Evolutionary conservation across 805 yeast species (phyloP).

Genomic region (Hanseniaspora meyeri): DNA sequence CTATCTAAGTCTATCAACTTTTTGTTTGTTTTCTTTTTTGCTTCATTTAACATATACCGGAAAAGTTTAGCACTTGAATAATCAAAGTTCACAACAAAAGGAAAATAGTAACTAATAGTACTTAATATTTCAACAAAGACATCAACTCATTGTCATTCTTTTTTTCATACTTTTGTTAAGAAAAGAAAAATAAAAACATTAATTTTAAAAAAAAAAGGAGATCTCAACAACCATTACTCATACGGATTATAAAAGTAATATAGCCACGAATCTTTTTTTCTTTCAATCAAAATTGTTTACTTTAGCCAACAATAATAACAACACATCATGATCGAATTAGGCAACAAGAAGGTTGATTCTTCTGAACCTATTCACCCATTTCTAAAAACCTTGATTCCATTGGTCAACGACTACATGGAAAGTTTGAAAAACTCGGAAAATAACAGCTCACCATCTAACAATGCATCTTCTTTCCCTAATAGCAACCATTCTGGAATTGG

Average conservation of each 20-base stretch:
- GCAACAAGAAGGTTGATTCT: slow-evolving; percentile 22
- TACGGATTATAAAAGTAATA: not conserved
- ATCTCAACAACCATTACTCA: not conserved
- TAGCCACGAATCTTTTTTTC: not conserved
- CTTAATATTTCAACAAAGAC: too few species aligned
- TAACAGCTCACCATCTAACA: not conserved
- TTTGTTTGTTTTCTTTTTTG: not conserved
- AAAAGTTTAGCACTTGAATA: not conserved
- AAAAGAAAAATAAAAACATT: too few species aligned
- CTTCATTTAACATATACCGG: not conserved
- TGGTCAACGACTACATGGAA: slow-evolving; percentile 8
- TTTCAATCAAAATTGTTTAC: too few species aligned
- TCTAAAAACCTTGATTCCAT: slow-evolving; percentile 13
- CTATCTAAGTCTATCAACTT: not conserved
- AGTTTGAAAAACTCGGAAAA: not conserved
- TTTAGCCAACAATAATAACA: slow-evolving; percentile 8
- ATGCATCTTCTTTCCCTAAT: not conserved
- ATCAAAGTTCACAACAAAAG: not conserved
- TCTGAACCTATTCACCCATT: slow-evolving; percentile 24
- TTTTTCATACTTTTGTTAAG: too few species aligned
- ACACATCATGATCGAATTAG: slow-evolving; percentile 23
- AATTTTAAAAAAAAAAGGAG: not conserved
- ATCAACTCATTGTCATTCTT: too few species aligned
- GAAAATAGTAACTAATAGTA: not conserved
- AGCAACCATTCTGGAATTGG: slow-evolving; percentile 6